Evolutionary conservation across 495 filamentous ascomycete species (phyloP), one percentile per base, ranked within the genome.

Genomic region (Penicillium paxilli): DNA sequence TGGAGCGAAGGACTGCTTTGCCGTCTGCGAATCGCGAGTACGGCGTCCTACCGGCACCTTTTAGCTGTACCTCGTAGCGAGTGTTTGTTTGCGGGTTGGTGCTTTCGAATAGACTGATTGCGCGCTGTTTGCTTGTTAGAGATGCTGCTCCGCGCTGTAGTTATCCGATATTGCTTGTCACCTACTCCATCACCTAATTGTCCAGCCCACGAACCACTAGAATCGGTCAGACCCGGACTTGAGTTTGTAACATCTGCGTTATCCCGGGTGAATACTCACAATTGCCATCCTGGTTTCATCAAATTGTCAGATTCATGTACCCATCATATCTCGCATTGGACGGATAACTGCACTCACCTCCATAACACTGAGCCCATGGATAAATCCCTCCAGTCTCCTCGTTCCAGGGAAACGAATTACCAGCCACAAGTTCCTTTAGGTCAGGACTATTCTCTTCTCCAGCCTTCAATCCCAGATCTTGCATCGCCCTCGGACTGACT

Each of bases 11-110:
- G 10, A 98, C 94, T 2, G 94, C 94, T 64, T 94, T 93, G 23
- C 94, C 94, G 71, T 98, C 94, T n/a, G 94, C 94, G 60, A 98
- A 98, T 11, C 94, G 87, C 19, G 89, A 94, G 68, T 98, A 98
- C 0, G 94, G 94, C 3, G 94, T 98, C 57, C 84, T 76, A 3
- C 94, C 94, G 22, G 94, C 93, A 20, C 94, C 94, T 71, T 96
- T 98, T 44, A 98, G 79, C 64, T 97, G 94, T 8, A 98, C 65
- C 69, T 98, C 94, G 66, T 94, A 96, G 4, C 92, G 81, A 14
- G 60, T 75, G 1, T 80, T 79, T 1, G 91, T 91, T 0, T 66
- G 55, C 14, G 90, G 86, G 65, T 96, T 96, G 11, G 85, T 96
- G 22, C 82, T 77, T 63, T 98, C 94, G 60, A 97, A 98, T 0